Base-by-base conservation (phyloP, 106 monocot species). In the Iris macrosiphon region DNA sequence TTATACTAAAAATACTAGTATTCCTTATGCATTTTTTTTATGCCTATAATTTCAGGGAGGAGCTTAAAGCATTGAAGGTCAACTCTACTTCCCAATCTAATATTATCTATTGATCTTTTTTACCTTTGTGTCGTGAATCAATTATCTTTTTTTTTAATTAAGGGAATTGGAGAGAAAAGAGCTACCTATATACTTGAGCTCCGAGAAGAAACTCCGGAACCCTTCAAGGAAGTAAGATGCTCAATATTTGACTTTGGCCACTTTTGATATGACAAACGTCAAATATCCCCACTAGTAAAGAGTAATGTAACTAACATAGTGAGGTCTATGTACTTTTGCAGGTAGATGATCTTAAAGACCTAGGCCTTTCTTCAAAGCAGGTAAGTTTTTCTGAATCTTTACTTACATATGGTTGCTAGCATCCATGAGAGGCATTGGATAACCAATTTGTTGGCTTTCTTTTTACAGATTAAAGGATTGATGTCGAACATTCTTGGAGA, bases 151-250 rank as follows among this genome's bases (percentile, higher is more conserved):
- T 54, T 33, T 16, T 55, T 29, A n/a, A 17, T 58, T 24, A 42
- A 79, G 79, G 79, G 79, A 40, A 79, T 79, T 35, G 79, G 79
- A 13, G 74, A 79, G 43, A 79, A 74, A 64, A 63, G 79, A 60
- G 73, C 79, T 49, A 58, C 53, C 3, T 65, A 70, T 20, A 79
- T 79, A 52, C 24, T 79, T 13, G 31, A 79, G 35, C 64, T 68
- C 19, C 79, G 79, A 28, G 64, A 79, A 31, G 9, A 55, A 23
- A 40, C 62, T 26, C 49, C 68, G 8, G 59, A 74, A 37, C 69
- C 68, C 32, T 74, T 79, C 23, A 79, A 70, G 59, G 34, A 79
- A 13, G 79, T 74, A 65, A 68, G 68, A n/a, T n/a, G n/a, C n/a
- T n/a, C n/a, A n/a, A n/a, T n/a, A n/a, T n/a, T n/a, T n/a, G n/a